Evolutionary conservation across 352 stramenopile genomes (phyloP), one percentile per base, ranked within the genome.

Genomic region (Globisporangium nunn): DNA sequence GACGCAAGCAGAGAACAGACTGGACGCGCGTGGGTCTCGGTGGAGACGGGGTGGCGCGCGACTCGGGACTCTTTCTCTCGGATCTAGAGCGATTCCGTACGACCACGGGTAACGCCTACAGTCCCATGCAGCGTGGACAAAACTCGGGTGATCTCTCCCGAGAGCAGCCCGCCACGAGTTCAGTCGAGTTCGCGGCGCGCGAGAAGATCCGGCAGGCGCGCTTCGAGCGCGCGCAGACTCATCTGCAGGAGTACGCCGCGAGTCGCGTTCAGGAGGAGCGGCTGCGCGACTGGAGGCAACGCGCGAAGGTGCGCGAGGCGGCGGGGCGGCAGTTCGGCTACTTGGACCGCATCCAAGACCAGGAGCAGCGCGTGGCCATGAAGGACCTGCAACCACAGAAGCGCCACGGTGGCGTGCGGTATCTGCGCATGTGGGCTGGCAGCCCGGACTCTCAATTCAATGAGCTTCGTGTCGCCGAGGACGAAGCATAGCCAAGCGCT

Each of bases 391-490:
- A 75, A 18, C 92, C 78, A 71, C 74, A 78, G 48, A 87, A 85
- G 50, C 79, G 79, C 39, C 66, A 88, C 59, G 79, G 84, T 30
- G 79, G 84, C 53, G 66, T 67, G 35, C 74, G 62, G 47, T 91
- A 79, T 60, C 73, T 88, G 49, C 78, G 78, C 54, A 93, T 93
- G 79, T 91, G 84, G 84, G 75, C 84, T 1, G 81, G 81, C 52
- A 92, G 81, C 31, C 62, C 72, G 10, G 78, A 93, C 33, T 91
- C 78, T 28, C 81, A 88, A 59, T 90, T 92, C 50, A 88, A 88
- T 52, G 40, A 15, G 12, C 37, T 43, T 3, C 37, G 11, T 12
- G 37, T 43, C 37, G 37, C 11, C 37, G 11, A 14, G 2, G 11
- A 4, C 37, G 37, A 30, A 51, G 41, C 17, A 1, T 11, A 10